phyloP scores from a whole-genome alignment of 352 stramenopile genomes.

The Ophiocytium majus region DNA sequence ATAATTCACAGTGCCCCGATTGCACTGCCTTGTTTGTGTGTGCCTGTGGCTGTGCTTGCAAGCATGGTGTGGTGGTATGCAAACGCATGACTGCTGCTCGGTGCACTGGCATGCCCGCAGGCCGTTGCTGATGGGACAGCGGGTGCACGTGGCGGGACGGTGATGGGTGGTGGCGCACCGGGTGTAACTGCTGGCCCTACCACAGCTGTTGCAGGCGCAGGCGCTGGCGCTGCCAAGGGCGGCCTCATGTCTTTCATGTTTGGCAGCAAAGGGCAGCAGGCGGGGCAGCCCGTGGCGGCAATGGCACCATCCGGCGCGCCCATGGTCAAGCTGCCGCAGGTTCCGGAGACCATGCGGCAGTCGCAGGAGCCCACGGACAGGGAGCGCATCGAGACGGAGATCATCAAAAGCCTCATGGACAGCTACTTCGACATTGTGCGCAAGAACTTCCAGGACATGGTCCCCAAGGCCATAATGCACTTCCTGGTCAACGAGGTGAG shows the following conservation, averaged over 20 bases:
- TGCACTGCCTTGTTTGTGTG: not conserved
- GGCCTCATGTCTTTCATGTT: slow-evolving; percentile 80
- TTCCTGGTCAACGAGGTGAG: slow-evolving; percentile 83
- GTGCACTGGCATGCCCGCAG: no score
- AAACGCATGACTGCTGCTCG: no score
- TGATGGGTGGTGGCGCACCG: no score
- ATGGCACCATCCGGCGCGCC: slow-evolving; percentile 7
- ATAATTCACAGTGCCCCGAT: not conserved
- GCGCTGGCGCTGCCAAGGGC: slow-evolving; percentile 30
- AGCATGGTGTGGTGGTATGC: not conserved
- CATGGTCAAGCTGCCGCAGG: slow-evolving; percentile 66
- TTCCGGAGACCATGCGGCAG: slow-evolving; percentile 91
- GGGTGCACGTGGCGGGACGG: no score
- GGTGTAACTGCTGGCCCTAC: no score
- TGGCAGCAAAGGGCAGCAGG: slow-evolving; percentile 54
- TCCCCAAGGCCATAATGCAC: slow-evolving; percentile 99
- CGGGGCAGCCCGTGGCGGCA: no score
- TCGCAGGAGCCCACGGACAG: slow-evolving; percentile 88
- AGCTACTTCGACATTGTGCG: slow-evolving; percentile 97
- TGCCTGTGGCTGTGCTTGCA: not conserved
- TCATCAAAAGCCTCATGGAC: slow-evolving; percentile 94
- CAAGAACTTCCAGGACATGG: slow-evolving; percentile 96
- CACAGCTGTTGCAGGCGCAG: slow-evolving; percentile 26
- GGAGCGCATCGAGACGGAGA: slow-evolving; percentile 94
- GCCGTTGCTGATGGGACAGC: no score